Evolutionary conservation across 106 monocot species (phyloP).

Genomic region (Ottelia alismoides): DNA sequence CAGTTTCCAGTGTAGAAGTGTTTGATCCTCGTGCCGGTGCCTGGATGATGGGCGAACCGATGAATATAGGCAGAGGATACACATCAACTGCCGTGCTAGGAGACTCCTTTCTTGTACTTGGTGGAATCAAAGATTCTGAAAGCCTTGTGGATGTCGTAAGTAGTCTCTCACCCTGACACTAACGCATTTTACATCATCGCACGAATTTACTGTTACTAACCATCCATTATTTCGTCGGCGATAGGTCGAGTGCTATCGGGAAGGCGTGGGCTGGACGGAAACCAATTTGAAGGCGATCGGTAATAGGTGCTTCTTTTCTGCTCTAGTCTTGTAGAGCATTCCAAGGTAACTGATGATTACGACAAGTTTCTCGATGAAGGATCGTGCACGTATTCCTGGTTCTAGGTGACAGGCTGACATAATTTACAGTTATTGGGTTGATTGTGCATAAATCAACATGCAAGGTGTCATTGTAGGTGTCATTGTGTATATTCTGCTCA

Average conservation of each 20-base stretch:
- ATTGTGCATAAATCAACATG: too few relatives aligned
- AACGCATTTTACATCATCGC: background rate
- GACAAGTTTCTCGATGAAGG: too few relatives aligned
- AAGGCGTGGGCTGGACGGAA: constrained; percentile 33
- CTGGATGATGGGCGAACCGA: constrained; percentile 39
- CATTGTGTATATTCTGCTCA: too few relatives aligned
- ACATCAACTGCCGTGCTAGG: constrained; percentile 29
- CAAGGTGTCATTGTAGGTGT: too few relatives aligned
- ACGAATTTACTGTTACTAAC: background rate
- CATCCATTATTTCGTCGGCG: too few relatives aligned
- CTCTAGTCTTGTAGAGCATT: constrained; percentile 33
- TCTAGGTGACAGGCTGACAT: too few relatives aligned
- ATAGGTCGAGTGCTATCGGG: constrained; percentile 67
- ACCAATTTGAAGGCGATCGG: constrained; percentile 23
- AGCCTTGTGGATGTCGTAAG: constrained; percentile 34
- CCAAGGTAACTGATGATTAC: too few relatives aligned
- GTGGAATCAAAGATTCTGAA: constrained; percentile 28
- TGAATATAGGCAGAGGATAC: constrained; percentile 52
- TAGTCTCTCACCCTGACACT: background rate
- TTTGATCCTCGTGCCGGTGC: constrained; percentile 49
- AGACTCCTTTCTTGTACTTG: constrained; percentile 32
- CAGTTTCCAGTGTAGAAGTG: constrained; percentile 51
- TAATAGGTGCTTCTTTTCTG: constrained; percentile 50
- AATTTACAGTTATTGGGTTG: too few relatives aligned
- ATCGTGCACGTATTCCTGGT: too few relatives aligned